Evolutionary conservation across 164 flowering plant genomes (phyloP).

Genomic region (Macadamia integrifolia): DNA sequence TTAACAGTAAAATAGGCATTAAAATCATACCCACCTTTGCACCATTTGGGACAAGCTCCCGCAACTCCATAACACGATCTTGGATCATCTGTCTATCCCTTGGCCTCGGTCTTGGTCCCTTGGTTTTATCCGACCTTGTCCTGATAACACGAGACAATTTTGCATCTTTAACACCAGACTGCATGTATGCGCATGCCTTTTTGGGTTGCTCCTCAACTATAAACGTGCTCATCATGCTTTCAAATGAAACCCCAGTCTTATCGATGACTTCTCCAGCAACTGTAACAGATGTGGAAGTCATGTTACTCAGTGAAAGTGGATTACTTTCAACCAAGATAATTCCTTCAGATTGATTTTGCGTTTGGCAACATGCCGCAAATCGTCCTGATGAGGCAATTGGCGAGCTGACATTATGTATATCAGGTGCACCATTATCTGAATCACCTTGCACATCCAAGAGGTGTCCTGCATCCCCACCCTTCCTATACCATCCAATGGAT

Average conservation of each 20-base stretch:
- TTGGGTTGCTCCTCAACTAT: conserved; percentile 28
- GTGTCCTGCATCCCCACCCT: conserved; percentile 24
- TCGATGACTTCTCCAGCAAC: conserved; percentile 6
- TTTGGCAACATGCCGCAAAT: conserved; percentile 16
- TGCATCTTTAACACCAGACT: conserved; percentile 22
- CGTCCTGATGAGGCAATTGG: conserved; percentile 20
- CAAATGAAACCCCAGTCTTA: conserved; percentile 23
- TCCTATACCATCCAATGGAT: conserved; percentile 16
- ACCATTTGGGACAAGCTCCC: conserved; percentile 82
- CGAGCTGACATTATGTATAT: conserved; percentile 19
- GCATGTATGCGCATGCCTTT: conserved; percentile 11
- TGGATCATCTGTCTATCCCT: conserved; percentile 93
- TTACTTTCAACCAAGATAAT: conserved; percentile 14
- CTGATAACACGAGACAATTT: conserved; percentile 30
- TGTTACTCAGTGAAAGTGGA: conserved; percentile 15
- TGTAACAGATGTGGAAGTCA: conserved; percentile 17
- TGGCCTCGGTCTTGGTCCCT: conserved; percentile 76
- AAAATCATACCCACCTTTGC: conserved; percentile 40
- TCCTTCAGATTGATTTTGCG: conserved; percentile 16
- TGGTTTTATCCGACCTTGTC: conserved; percentile 40
- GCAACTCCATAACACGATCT: conserved; percentile 76
- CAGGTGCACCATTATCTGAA: conserved; percentile 24
- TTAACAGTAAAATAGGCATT: neutral
- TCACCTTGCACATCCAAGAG: conserved; percentile 29
- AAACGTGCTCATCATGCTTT: conserved; percentile 26